Evolutionary conservation across 441 rosid genomes (phyloP).

Genomic region (Pelargonium fulgidum): DNA sequence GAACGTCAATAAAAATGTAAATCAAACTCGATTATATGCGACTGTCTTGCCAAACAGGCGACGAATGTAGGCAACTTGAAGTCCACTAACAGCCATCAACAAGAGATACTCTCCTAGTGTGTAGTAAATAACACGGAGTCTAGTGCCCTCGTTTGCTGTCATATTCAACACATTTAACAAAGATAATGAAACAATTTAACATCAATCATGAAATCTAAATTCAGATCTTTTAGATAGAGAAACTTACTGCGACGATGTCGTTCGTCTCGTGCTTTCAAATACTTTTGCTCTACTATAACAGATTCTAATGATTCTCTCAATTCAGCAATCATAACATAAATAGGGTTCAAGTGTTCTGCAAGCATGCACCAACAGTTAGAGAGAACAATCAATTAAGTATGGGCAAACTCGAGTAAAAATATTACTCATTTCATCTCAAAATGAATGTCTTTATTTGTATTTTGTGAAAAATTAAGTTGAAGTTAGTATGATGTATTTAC

Average conservation of each 20-base stretch:
- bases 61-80: conserved; percentile 77
- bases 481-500: no score
- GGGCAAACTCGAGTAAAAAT: no score
- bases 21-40: conserved; percentile 68
- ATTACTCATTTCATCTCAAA: no score
- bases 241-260: conserved; percentile 82
- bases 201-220: no score
- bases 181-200: no score
- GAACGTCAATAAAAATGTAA: neutral
- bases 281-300: conserved; percentile 82
- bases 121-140: conserved; percentile 74
- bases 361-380: conserved; percentile 3
- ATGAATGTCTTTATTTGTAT: no score
- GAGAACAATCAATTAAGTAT: neutral
- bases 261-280: conserved; percentile 79
- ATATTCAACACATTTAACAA: conserved; percentile 3
- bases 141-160: conserved; percentile 93
- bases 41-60: conserved; percentile 91
- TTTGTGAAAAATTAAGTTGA: no score
- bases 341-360: conserved; percentile 89
- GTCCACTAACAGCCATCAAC: conserved; percentile 57
- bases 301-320: conserved; percentile 87
- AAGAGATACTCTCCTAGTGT: conserved; percentile 69
- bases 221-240: neutral
- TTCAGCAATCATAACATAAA: conserved; percentile 89